A percentile compares a stretch with the other conserved stretches of the same genome.
Evolutionary conservation across 2,329 filamentous ascomycete genomes (phyloP).

Genomic region (Fusarium sp.): DNA sequence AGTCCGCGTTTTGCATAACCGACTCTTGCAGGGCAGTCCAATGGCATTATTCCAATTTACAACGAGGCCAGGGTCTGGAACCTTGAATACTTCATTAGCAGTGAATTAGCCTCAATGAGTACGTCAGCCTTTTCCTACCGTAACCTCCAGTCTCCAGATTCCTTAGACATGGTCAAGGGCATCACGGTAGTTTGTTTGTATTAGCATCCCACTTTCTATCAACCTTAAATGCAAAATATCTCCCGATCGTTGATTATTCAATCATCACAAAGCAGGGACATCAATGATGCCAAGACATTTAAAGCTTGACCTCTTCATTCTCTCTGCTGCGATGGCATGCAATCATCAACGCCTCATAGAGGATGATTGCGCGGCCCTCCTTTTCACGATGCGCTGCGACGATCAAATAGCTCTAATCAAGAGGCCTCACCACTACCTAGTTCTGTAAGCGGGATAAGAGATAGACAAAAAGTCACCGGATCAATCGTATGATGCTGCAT

Average conservation of each 20-base stretch:
- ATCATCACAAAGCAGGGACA: slow-evolving; percentile 27
- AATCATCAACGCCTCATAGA: slow-evolving; percentile 22
- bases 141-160: not conserved
- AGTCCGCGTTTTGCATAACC: slow-evolving; percentile 8
- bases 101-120: slow-evolving; percentile 7
- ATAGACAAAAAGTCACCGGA: not conserved
- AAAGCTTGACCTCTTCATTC: not conserved
- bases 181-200: not conserved
- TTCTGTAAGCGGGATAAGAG: not conserved
- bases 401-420: not conserved
- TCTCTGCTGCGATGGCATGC: slow-evolving; percentile 16
- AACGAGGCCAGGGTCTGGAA: slow-evolving; percentile 10
- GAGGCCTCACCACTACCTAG: not conserved
- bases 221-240: not conserved
- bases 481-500: not conserved
- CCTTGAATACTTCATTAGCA: not conserved
- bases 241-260: slow-evolving; percentile 23
- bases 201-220: not conserved
- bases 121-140: slow-evolving; percentile 18
- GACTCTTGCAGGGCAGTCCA: slow-evolving; percentile 6
- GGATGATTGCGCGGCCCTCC: slow-evolving; percentile 38
- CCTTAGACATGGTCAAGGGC: slow-evolving; percentile 4
- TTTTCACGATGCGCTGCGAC: not conserved
- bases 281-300: slow-evolving; percentile 20
- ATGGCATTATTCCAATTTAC: slow-evolving; percentile 26